phyloP scores from a whole-genome alignment of 208 protist genomes.

The Leishmania braziliensis region DNA sequence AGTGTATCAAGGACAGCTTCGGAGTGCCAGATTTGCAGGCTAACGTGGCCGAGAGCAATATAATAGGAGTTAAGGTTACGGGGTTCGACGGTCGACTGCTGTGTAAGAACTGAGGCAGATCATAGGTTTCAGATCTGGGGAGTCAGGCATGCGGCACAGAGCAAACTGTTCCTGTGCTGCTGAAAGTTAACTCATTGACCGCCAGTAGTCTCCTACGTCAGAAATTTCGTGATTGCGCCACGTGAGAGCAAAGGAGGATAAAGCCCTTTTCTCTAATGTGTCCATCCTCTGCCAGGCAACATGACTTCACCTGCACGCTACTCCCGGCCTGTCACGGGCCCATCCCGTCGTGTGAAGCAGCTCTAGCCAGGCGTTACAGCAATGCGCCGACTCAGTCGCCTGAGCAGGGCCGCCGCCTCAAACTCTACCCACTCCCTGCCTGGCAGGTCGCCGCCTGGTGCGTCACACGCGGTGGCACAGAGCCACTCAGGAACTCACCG shows the following conservation, averaged over 20 bases:
- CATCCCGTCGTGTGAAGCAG: not conserved
- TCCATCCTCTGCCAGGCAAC: too few relatives aligned
- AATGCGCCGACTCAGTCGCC: not conserved
- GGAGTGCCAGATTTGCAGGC: not conserved
- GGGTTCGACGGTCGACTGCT: not conserved
- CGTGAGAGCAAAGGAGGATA: not conserved
- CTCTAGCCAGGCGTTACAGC: not conserved
- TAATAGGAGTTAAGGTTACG: not conserved
- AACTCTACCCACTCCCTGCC: not conserved
- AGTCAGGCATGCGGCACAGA: not conserved
- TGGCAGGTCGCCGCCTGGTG: too few relatives aligned
- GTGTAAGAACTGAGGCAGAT: not conserved
- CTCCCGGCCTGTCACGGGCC: too few relatives aligned
- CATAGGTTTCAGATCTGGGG: not conserved
- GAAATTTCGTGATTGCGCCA: not conserved
- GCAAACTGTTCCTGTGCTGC: not conserved
- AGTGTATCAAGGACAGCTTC: too few relatives aligned
- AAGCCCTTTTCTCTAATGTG: too few relatives aligned
- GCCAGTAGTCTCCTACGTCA: not conserved
- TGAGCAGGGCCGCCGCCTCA: not conserved
- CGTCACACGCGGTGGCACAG: not conserved
- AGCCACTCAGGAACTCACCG: not conserved
- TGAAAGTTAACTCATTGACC: not conserved
- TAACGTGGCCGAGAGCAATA: not conserved
- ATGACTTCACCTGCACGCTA: too few relatives aligned